Evolutionary conservation across 192 early-diverging fungal species (phyloP), one percentile per base, ranked within the genome.

Genomic region (Lunasporangiospora selenospora): DNA sequence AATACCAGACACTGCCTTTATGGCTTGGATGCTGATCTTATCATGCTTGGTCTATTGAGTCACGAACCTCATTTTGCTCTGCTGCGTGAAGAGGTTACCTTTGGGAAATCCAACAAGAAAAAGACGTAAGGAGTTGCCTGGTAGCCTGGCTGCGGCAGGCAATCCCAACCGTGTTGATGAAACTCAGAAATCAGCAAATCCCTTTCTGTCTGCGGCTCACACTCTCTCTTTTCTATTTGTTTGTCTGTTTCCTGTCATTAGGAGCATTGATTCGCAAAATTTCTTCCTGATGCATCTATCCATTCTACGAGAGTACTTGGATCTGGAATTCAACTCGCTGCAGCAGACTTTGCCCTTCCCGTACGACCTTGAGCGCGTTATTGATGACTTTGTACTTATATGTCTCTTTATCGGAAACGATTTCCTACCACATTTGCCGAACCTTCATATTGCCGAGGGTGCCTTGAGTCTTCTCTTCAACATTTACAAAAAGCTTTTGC

Each of bases 21-120:
- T 76, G 97, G 97, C 26, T 85, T 98, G 42, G 97, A 99, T 78
- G 96, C 97, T 16, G 97, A 99, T 84, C 81, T 99, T 38, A 94
- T 99, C 67, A 96, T 99, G 94, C 85, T 99, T 11, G 95, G 94
- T 1, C 69, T 99, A 34, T 78, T 95, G 36, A 96, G 92, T 50
- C 97, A 99, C 67, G 97, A 99, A 78, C 96, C 97, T 19, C 91
- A 99, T 62, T 96, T 99, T 70, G 89, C 92, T 52, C 88, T 99
- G 55, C 78, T 99, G 75, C 87, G 98, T 67, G 98, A 99, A 78
- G 95, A 99, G 47, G 95, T 99, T 6, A 84, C 90, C 39, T 92
- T 90, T 77, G 89, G 89, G 49, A 62, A 50, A 33, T 67, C 55
- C 19, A 85, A 84, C 44, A 81, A 83, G 38, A 84, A 90, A 69